Evolutionary conservation across 345 rosid species (phyloP), one percentile per base, ranked within the genome.

Genomic region (Linum trigynum): DNA sequence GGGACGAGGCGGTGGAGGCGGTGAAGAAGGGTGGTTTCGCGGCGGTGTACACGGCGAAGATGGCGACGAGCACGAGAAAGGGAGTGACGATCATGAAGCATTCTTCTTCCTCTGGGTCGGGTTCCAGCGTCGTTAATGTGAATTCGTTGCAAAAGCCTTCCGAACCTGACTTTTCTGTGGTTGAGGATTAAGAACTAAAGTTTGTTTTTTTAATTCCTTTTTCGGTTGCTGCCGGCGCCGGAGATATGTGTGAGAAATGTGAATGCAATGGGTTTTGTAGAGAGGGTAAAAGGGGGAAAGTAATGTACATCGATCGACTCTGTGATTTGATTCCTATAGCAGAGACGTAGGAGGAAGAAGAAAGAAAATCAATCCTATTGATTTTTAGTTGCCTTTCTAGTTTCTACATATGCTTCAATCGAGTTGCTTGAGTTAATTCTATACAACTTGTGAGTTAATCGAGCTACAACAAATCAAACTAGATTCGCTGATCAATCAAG

Each of bases 111-210:
- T 23, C 82, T 39, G 81, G 69, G 1, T 71, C 82, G 3, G 84
- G 79, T 64, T 76, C 87, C 11, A 77, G 78, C 62, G 73, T 70
- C 16, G 77, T 69, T 23, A 70, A 71, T 43, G 77, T 69, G 36
- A 70, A 71, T 43, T 72, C 95, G 0, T 65, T 89, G 67, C 89
- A 82, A 72, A 91, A 88, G 74, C 98, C 96, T 12, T 73, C 75
- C 0, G 98, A 91, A 69, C 98, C 95, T 9, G 96, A 91, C 78
- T 91, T 85, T 75, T 83, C 87, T 3, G 89, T 81, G 40, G 87
- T 76, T 23, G 84, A 81, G 8, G 82, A 75, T 8, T 80, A 77
- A 76, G 43, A 57, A 15, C 12, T 12, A 14, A 1, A 37, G 32
- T 23, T 23, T 23, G 32, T 23, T 23, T 23, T 23, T 23, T 23